Evolutionary conservation across 768 basidiomycete species (phyloP).

Genomic region (Nevesoporus exiguus): DNA sequence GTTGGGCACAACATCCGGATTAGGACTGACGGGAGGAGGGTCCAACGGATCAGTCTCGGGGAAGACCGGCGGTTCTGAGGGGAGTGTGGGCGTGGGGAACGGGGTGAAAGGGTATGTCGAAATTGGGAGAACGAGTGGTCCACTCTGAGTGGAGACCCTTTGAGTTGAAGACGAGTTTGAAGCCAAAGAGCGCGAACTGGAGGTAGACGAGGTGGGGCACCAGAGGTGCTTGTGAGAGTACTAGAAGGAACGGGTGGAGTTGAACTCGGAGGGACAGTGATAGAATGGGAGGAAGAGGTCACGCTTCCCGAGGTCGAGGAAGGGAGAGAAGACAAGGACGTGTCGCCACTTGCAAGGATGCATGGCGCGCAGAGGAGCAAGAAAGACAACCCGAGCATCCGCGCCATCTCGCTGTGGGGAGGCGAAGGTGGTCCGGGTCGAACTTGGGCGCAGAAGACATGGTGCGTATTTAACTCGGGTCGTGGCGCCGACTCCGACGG

Average conservation of each 20-base stretch:
- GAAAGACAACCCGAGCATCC: slow-evolving; percentile 9
- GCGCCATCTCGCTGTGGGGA: slow-evolving; percentile 17
- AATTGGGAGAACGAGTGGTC: slow-evolving; percentile 36
- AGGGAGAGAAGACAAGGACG: background rate
- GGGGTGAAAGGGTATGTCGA: slow-evolving; percentile 48
- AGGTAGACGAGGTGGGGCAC: background rate
- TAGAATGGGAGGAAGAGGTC: background rate
- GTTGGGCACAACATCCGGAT: slow-evolving; percentile 40
- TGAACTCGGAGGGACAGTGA: background rate
- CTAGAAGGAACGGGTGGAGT: slow-evolving; percentile 2
- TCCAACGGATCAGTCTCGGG: slow-evolving; percentile 50
- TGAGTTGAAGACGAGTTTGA: slow-evolving; percentile 8
- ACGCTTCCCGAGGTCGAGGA: background rate
- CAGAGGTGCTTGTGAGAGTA: background rate
- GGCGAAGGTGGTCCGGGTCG: background rate
- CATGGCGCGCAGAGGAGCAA: slow-evolving; percentile 14
- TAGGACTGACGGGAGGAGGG: slow-evolving; percentile 52
- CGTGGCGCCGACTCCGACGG: too few species aligned
- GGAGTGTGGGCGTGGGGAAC: slow-evolving; percentile 58
- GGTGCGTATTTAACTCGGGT: slow-evolving; percentile 6
- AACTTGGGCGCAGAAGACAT: background rate
- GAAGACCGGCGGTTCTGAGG: slow-evolving; percentile 51
- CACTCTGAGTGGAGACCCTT: slow-evolving; percentile 13
- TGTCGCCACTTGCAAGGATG: background rate
- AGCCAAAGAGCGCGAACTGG: slow-evolving; percentile 9